phyloP scores from a whole-genome alignment of 257 asterid species.

The Buddleja alternifolia region DNA sequence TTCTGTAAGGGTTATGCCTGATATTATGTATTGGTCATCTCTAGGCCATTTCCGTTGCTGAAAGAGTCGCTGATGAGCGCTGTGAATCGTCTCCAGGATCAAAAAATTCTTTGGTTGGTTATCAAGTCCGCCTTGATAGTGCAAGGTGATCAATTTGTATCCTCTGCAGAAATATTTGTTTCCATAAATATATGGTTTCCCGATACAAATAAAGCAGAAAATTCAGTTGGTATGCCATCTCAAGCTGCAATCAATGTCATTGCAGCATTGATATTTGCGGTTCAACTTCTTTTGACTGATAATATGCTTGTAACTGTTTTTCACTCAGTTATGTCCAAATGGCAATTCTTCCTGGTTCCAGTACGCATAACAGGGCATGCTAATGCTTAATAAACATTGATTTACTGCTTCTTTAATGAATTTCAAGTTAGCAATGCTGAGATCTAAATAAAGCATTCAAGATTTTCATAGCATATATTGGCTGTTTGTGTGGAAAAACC shows the following conservation, averaged over 20 bases:
- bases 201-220: slow-evolving; percentile 13
- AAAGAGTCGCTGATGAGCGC: slow-evolving; percentile 96
- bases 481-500: background rate
- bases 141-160: slow-evolving; percentile 68
- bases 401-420: slow-evolving; percentile 1
- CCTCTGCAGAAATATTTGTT: slow-evolving; percentile 19
- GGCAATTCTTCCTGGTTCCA: slow-evolving; percentile 4
- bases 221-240: slow-evolving; percentile 28
- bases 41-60: slow-evolving; percentile 96
- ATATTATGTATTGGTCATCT: slow-evolving; percentile 21
- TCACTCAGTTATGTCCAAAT: background rate
- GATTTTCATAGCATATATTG: background rate
- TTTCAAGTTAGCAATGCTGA: slow-evolving; percentile 8
- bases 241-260: slow-evolving; percentile 7
- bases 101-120: slow-evolving; percentile 86
- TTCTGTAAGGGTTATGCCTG: slow-evolving; percentile 24
- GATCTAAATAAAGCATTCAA: background rate
- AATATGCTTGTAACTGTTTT: slow-evolving; percentile 15
- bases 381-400: background rate
- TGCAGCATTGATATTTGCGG: slow-evolving; percentile 14
- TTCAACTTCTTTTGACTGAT: background rate
- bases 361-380: background rate
- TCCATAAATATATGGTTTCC: slow-evolving; percentile 16
- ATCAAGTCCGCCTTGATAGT: slow-evolving; percentile 97
- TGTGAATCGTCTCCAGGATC: slow-evolving; percentile 95